These are phyloP conservation scores for Claviceps monticola DNA, from an alignment of 2,329 filamentous ascomycete genomes.

Conservation along the genomic window DNA sequence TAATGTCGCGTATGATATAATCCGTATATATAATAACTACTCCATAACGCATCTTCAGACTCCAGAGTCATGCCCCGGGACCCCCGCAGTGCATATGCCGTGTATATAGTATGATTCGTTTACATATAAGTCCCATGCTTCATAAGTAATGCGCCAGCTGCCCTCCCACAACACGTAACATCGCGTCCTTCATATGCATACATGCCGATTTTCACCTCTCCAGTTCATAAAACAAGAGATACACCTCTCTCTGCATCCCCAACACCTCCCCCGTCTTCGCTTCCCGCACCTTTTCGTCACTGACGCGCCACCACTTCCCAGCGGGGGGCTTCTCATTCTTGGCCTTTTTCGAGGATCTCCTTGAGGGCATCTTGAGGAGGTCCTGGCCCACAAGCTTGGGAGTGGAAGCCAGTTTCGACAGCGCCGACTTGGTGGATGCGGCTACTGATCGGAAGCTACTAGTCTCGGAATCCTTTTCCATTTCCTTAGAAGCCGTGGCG, in stretches of 20 bases:
- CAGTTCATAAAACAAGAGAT: conserved; percentile 89
- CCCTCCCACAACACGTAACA: background rate
- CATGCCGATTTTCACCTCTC: conserved; percentile 31
- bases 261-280: conserved; percentile 84
- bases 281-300: conserved; percentile 92
- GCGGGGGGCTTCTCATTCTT: conserved; percentile 43
- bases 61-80: too few relatives aligned
- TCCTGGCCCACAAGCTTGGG: conserved; percentile 17
- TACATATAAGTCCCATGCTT: too few relatives aligned
- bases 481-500: conserved; percentile 14
- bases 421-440: conserved; percentile 39
- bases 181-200: background rate
- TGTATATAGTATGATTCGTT: too few relatives aligned
- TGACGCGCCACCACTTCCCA: conserved; percentile 92
- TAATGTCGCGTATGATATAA: too few relatives aligned
- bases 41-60: too few relatives aligned
- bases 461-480: conserved; percentile 32
- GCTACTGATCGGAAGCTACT: conserved; percentile 42
- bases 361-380: conserved; percentile 10
- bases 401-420: conserved; percentile 31
- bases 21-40: too few relatives aligned
- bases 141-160: too few relatives aligned
- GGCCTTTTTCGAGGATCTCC: conserved; percentile 20
- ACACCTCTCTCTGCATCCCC: conserved; percentile 90
- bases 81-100: too few relatives aligned